Base-by-base conservation (phyloP, 306 rosid species). In the Vicia sativa region DNA sequence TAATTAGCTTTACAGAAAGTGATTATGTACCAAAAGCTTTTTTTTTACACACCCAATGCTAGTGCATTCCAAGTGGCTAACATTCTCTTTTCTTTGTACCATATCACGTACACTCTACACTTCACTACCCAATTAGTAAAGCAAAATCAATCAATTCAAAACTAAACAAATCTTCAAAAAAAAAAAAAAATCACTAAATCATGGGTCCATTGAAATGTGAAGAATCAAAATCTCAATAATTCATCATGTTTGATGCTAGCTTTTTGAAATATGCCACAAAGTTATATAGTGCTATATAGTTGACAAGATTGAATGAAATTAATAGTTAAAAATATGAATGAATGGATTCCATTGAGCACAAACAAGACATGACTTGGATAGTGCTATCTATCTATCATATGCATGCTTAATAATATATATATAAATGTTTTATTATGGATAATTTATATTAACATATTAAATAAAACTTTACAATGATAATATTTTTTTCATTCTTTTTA, bases 221-320 rank as follows among this genome's bases (percentile, higher is more conserved):
- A 23, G 55, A 48, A 48, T 48, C 55, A 8, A 9, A 19, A 52
- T 52, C 58, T 16, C 73, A 82, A 82, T 77, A 78, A 81, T 74
- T 70, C 80, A 65, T 65, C 80, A 65, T 70, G 55, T 45, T 70
- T 71, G 75, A 71, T 61, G 79, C 71, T 65, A 62, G 71, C 66
- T 62, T 72, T 82, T 67, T 31, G 58, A 67, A 56, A 56, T 59
- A 43, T 68, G 55, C 62, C 74, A 71, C 75, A 70, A 58, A 12
- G 25, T 41, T 39, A 41, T 35, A 62, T 11, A 69, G 63, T 58
- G 74, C 67, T 49, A 75, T 31, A 31, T 31, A 77, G 19, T 7
- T 59, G 79, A 77, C 79, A 81, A 73, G 74, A 71, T 63, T 77
- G 70, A 71, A 80, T 73, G 62, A 71, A 71, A 23, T 4, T 42